Conservation (phyloP, 139 green algal species). For the Chlamydomonas sp. region DNA sequence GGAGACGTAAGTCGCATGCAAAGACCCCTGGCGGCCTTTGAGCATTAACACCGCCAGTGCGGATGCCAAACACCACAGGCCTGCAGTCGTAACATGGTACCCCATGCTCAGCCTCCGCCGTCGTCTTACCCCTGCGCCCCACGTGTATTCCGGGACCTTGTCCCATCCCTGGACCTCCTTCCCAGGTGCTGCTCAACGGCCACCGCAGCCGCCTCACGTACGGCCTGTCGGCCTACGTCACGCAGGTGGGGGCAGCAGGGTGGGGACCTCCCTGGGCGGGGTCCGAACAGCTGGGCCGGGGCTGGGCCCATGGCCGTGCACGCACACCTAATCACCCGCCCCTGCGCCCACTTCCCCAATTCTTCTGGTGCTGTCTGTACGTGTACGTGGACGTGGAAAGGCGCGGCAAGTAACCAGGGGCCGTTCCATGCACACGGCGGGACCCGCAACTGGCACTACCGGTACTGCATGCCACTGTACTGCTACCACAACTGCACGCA, state of each 20-base stretch:
- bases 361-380: not conserved
- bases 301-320: not conserved
- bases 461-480: no score
- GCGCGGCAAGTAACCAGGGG: no score
- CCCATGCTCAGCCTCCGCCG: not conserved
- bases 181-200: conserved; percentile 60
- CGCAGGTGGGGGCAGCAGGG: conserved; percentile 15
- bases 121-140: not conserved
- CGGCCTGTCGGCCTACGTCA: conserved; percentile 57
- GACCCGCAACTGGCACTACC: no score
- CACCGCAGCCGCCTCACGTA: conserved; percentile 50
- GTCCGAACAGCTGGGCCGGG: not conserved
- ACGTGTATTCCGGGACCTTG: no score
- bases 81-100: not conserved
- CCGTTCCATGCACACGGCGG: no score
- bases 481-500: no score
- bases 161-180: not conserved
- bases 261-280: not conserved
- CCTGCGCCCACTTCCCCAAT: not conserved
- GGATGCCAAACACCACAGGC: not conserved
- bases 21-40: conserved; percentile 19
- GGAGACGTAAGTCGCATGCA: not conserved
- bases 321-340: not conserved
- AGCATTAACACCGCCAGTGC: not conserved
- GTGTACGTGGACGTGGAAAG: no score